These are phyloP conservation scores for Aspergillus fischeri DNA, from an alignment of 2,329 filamentous ascomycete species.

Conservation along the genomic window DNA sequence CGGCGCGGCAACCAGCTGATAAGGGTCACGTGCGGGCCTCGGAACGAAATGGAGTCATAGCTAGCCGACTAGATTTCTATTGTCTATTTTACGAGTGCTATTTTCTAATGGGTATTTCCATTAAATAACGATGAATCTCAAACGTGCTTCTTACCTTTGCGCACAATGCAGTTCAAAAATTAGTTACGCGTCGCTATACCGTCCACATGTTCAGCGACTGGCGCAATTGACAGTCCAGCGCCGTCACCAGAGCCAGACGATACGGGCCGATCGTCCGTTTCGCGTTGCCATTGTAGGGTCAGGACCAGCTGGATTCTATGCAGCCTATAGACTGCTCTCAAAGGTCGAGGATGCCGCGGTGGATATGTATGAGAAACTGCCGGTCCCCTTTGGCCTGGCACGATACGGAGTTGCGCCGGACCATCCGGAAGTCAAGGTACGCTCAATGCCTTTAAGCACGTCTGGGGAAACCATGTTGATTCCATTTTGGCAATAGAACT, in stretches of 20 bases:
- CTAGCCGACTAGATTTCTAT: background rate
- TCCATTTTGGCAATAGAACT: slow-evolving; percentile 61
- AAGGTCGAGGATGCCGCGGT: slow-evolving; percentile 68
- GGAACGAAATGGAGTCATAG: background rate
- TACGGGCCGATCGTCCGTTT: slow-evolving; percentile 51
- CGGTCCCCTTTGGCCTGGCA: slow-evolving; percentile 88
- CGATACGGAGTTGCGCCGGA: slow-evolving; percentile 96
- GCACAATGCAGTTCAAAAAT: slow-evolving; percentile 25
- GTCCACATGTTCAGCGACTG: background rate
- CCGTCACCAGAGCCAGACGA: slow-evolving; percentile 28
- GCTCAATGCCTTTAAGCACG: background rate
- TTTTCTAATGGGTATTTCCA: slow-evolving; percentile 1
- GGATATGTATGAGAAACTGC: slow-evolving; percentile 95
- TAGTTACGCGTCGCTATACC: slow-evolving; percentile 8
- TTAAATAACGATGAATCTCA: slow-evolving; percentile 21
- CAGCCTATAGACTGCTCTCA: slow-evolving; percentile 77
- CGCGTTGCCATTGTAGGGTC: slow-evolving; percentile 88
- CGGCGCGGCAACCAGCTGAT: slow-evolving; percentile 15
- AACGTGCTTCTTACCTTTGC: slow-evolving; percentile 25
- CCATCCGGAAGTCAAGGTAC: slow-evolving; percentile 94
- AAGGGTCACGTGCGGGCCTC: slow-evolving; percentile 11
- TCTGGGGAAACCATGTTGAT: background rate
- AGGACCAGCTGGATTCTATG: slow-evolving; percentile 94
- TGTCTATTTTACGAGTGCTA: background rate
- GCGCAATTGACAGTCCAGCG: slow-evolving; percentile 13